Evolutionary conservation across 306 rosid species (phyloP).

Genomic region (Senna tora): DNA sequence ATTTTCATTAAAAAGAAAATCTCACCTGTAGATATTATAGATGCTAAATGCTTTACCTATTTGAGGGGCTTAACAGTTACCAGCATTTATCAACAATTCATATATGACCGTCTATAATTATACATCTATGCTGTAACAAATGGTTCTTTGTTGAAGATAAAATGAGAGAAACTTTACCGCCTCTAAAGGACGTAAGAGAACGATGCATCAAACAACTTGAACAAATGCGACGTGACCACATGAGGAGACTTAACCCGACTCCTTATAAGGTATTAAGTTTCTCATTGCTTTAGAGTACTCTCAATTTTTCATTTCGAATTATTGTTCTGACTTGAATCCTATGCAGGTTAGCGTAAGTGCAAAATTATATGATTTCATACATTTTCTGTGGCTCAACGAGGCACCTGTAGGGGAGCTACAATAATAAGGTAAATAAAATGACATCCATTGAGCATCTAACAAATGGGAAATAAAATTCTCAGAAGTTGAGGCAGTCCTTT

Average conservation of each 20-base stretch:
- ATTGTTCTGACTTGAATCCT: neutral
- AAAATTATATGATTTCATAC: slow-evolving; percentile 82
- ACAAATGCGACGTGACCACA: slow-evolving; percentile 77
- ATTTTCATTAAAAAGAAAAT: neutral
- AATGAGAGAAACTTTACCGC: slow-evolving; percentile 59
- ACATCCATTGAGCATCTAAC: neutral
- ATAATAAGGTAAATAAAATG: slow-evolving; percentile 34
- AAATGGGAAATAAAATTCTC: neutral
- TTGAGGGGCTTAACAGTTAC: neutral
- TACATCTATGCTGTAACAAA: neutral
- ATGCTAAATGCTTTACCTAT: slow-evolving; percentile 21
- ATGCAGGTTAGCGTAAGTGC: slow-evolving; percentile 89
- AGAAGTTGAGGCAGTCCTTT: neutral
- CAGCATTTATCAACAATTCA: slow-evolving; percentile 11
- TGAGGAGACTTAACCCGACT: slow-evolving; percentile 86
- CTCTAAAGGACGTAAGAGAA: slow-evolving; percentile 66
- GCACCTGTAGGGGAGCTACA: slow-evolving; percentile 96
- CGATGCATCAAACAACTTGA: slow-evolving; percentile 76
- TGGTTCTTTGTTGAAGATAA: slow-evolving; percentile 46
- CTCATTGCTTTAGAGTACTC: neutral
- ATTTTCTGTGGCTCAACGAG: slow-evolving; percentile 88
- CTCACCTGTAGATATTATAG: neutral
- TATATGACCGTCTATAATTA: neutral
- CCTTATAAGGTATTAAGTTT: slow-evolving; percentile 65
- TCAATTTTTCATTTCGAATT: neutral